Base-by-base conservation (phyloP, 1,139 yeast genomes). In the Groenewaldozyma sp. region DNA sequence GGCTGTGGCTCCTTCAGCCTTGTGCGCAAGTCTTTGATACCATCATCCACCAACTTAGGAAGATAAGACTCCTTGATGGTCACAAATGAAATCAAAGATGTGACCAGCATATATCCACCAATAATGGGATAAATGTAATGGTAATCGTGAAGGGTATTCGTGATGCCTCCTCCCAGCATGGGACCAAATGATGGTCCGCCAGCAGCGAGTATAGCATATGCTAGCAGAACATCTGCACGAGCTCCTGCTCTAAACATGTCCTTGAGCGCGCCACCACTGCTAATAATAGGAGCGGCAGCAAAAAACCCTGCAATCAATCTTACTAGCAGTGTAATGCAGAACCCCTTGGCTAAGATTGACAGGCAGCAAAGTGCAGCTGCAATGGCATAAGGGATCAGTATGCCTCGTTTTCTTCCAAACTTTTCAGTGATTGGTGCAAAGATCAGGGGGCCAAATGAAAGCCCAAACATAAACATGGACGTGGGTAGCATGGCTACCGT, bases 151-250 rank as follows among this genome's bases (percentile, higher is more conserved):
- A 36, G 20, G 19, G 34, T 32, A 16, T 37, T 39, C 22, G 46
- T 39, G 24, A 47, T 34, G 9, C 32, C 36, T 1, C 40, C 40
- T 4, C 50, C 50, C n/a, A 45, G 31, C 14, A 44, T 37, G 10
- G 50, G 50, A 10, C 48, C 50, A 34, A 47, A 40, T 18, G 50
- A 43, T 7, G 50, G 50, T 2, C 50, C 49, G 7, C 45, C 38
- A 19, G 48, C 50, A 9, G 44, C 48, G 33, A 47, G 20, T 17
- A 47, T 31, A 4, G 48, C 50, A 32, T 46, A 46, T 9, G 39
- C 31, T 4, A 47, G 35, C 21, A 47, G 41, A 14, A 45, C 40
- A 29, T 47, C 47, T 24, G 50, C 46, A 2, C 50, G 34, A 5
- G 20, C 27, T 3, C 37, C 43, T 3, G 45, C 44, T 17, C 35